phyloP scores from a whole-genome alignment of 805 yeast genomes.

The Ogataea saltuana region DNA sequence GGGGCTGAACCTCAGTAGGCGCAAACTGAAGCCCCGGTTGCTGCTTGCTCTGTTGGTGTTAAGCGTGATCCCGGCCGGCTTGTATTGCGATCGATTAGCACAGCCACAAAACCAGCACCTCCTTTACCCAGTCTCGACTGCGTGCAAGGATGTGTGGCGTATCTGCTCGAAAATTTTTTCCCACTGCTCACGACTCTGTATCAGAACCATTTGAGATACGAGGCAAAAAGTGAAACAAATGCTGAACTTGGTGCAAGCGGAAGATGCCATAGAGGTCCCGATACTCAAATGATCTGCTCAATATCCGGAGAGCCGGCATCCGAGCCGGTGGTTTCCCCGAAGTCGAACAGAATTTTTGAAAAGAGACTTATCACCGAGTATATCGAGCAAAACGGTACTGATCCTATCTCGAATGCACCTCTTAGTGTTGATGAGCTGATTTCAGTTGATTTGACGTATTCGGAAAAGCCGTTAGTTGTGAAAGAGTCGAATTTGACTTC shows the following conservation, averaged over 20 bases:
- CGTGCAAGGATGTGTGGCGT: conserved; percentile 11
- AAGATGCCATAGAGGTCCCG: not conserved
- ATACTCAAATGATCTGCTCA: conserved; percentile 29
- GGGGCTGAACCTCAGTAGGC: too few species aligned
- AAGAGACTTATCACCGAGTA: conserved; percentile 58
- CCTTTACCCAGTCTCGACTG: not conserved
- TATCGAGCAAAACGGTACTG: conserved; percentile 63
- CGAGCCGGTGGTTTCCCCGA: conserved; percentile 77
- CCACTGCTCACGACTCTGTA: not conserved
- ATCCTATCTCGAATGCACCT: conserved; percentile 73
- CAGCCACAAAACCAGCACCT: conserved; percentile 3
- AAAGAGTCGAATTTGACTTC: conserved; percentile 50
- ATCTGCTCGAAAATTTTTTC: conserved; percentile 7
- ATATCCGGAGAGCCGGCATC: conserved; percentile 69
- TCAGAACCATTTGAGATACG: not conserved
- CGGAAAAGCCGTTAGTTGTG: conserved; percentile 20
- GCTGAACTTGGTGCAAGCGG: too few species aligned
- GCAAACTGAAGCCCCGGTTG: too few species aligned
- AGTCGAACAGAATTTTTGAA: conserved; percentile 73
- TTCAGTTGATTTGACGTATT: conserved; percentile 26
- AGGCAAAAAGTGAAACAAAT: too few species aligned
- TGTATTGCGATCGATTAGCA: too few species aligned
- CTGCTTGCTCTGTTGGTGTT: too few species aligned
- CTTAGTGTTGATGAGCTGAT: conserved; percentile 60
- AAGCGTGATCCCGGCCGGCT: too few species aligned